Conservation (phyloP, 371 early-diverging fungal species). For the Mucor saturninus region DNA sequence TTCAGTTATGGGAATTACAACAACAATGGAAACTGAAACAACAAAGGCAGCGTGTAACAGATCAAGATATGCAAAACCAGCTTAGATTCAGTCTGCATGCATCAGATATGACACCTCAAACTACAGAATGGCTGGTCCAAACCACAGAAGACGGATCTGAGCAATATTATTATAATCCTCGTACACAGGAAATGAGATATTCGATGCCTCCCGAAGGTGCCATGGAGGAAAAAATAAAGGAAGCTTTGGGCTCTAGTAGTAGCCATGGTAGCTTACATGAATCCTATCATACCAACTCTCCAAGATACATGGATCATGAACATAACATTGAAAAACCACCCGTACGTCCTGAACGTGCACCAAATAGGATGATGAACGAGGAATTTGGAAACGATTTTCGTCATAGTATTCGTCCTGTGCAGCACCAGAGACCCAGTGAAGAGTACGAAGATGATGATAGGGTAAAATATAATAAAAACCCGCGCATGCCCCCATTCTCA, state of each 20-base stretch:
- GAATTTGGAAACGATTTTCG: not conserved
- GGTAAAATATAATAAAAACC: not conserved
- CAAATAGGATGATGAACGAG: constrained; percentile 24
- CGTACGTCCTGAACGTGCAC: constrained; percentile 39
- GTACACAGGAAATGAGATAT: constrained; percentile 61
- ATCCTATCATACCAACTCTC: not conserved
- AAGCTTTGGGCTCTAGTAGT: not conserved
- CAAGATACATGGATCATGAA: not conserved
- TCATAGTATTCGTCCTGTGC: not conserved
- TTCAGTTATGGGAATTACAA: constrained; percentile 30
- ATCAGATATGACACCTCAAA: constrained; percentile 11
- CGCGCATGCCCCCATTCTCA: not conserved
- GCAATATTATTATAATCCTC: constrained; percentile 55
- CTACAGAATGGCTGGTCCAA: constrained; percentile 54
- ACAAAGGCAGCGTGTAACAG: constrained; percentile 17
- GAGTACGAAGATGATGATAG: constrained; percentile 22
- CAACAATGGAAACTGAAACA: constrained; percentile 9
- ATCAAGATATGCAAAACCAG: constrained; percentile 16
- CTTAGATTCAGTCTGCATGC: constrained; percentile 33
- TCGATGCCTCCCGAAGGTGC: constrained; percentile 48
- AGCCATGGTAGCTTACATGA: not conserved
- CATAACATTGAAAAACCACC: constrained; percentile 13
- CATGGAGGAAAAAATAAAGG: constrained; percentile 11
- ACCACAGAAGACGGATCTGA: constrained; percentile 64
- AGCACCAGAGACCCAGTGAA: not conserved